These are phyloP conservation scores for Endocladia muricata DNA, from an alignment of 31 red algal species.

Conservation along the genomic window DNA sequence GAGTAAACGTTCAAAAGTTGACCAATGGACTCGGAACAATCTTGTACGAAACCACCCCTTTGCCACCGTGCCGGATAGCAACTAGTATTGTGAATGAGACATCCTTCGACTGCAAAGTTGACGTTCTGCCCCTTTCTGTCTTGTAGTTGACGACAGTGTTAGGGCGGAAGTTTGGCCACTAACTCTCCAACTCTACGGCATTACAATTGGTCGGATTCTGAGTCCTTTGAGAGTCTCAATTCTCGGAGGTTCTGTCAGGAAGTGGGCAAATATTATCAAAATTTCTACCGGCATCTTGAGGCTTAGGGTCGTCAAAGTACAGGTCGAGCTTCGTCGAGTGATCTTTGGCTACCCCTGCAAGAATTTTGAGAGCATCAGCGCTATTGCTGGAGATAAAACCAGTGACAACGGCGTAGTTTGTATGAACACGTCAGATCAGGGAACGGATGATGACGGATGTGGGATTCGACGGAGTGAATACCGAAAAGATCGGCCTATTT, in stretches of 20 bases:
- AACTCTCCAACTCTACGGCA: background rate
- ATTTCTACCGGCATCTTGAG: background rate
- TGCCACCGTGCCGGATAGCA: background rate
- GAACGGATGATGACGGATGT: too few species aligned
- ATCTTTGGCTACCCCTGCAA: background rate
- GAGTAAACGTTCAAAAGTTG: background rate
- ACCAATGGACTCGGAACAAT: background rate
- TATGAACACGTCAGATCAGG: too few species aligned
- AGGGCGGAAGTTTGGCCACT: background rate
- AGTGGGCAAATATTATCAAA: background rate
- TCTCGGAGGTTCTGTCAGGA: background rate
- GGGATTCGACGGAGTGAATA: too few species aligned
- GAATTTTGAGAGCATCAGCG: background rate
- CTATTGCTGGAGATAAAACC: background rate
- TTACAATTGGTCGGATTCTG: background rate
- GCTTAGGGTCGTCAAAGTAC: background rate
- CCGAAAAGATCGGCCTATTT: too few species aligned
- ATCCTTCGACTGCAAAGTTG: background rate
- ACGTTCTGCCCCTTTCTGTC: background rate
- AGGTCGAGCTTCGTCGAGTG: background rate
- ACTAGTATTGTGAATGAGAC: constrained; percentile 3
- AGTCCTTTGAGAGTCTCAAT: background rate
- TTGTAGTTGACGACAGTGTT: background rate
- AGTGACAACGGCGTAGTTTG: background rate
- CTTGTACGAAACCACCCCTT: background rate